These are phyloP conservation scores for Fusarium sp. DNA, from an alignment of 2,329 filamentous ascomycete genomes.

Conservation along the genomic window DNA sequence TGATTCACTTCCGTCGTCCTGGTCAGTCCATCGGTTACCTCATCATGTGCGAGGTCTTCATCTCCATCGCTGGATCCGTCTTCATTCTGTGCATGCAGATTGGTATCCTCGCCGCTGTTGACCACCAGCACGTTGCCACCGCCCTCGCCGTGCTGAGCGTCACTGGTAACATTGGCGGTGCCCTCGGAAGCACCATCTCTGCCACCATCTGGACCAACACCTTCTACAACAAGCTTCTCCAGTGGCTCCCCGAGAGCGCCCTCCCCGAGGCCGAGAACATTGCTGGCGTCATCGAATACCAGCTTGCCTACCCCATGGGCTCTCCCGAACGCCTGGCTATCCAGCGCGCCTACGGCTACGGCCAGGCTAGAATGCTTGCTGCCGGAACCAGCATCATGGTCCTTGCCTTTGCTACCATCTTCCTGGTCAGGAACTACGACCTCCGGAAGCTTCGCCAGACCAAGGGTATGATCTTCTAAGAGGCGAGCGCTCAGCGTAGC, in stretches of 20 bases:
- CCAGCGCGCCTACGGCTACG: constrained; percentile 67
- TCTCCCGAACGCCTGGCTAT: constrained; percentile 62
- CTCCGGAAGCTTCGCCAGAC: constrained; percentile 61
- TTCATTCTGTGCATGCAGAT: constrained; percentile 54
- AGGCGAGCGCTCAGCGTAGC: neutral
- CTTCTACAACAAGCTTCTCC: constrained; percentile 56
- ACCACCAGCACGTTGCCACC: constrained; percentile 49
- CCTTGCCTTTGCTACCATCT: constrained; percentile 51
- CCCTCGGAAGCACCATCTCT: constrained; percentile 46
- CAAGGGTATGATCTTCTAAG: constrained; percentile 64
- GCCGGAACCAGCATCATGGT: constrained; percentile 50
- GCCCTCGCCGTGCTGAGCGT: constrained; percentile 46
- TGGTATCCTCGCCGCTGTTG: constrained; percentile 46
- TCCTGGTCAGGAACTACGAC: constrained; percentile 64
- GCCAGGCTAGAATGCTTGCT: constrained; percentile 62
- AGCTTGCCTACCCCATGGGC: constrained; percentile 62
- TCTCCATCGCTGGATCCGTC: constrained; percentile 64
- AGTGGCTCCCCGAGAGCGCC: constrained; percentile 60
- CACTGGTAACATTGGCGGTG: constrained; percentile 44
- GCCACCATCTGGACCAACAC: constrained; percentile 49
- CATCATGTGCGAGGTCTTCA: constrained; percentile 63
- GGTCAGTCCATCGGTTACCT: constrained; percentile 58
- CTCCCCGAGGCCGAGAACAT: constrained; percentile 57
- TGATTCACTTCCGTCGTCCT: constrained; percentile 46
- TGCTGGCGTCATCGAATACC: constrained; percentile 64